Evolutionary conservation across 2,329 filamentous ascomycete species (phyloP).

Genomic region (Fusarium algeriense): DNA sequence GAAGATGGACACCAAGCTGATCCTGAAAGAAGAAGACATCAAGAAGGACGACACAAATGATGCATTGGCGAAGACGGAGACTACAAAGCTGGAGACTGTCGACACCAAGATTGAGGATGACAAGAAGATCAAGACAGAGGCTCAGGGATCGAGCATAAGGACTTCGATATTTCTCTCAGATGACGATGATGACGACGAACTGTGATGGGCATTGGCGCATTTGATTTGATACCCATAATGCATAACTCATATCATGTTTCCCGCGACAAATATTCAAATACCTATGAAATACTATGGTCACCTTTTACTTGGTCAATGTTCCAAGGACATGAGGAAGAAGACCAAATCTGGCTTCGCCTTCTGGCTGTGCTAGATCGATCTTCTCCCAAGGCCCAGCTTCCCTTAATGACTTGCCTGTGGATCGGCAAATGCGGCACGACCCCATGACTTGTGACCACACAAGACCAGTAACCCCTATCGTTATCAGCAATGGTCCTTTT

Average conservation of each 20-base stretch:
- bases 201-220: constrained; percentile 43
- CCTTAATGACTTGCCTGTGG: constrained; percentile 61
- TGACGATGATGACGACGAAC: constrained; percentile 55
- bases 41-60: constrained; percentile 27
- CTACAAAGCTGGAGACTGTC: constrained; percentile 8
- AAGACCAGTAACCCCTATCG: constrained; percentile 62
- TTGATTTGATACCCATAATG: constrained; percentile 44
- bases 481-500: constrained; percentile 7
- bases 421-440: constrained; percentile 64
- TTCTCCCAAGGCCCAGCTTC: constrained; percentile 64
- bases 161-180: constrained; percentile 55
- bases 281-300: not conserved
- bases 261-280: not conserved
- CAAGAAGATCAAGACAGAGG: constrained; percentile 38
- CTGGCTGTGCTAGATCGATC: constrained; percentile 60
- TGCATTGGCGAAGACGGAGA: constrained; percentile 1
- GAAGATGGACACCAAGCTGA: constrained; percentile 21
- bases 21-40: constrained; percentile 19
- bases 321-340: constrained; percentile 64
- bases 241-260: constrained; percentile 3
- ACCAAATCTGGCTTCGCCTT: constrained; percentile 57
- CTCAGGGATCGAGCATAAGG: constrained; percentile 43
- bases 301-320: constrained; percentile 62
- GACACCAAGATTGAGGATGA: constrained; percentile 18
- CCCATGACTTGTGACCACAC: constrained; percentile 66